Base-by-base conservation (phyloP, 1,284 basidiomycete genomes). In the Cryptococcus maquisensis region DNA sequence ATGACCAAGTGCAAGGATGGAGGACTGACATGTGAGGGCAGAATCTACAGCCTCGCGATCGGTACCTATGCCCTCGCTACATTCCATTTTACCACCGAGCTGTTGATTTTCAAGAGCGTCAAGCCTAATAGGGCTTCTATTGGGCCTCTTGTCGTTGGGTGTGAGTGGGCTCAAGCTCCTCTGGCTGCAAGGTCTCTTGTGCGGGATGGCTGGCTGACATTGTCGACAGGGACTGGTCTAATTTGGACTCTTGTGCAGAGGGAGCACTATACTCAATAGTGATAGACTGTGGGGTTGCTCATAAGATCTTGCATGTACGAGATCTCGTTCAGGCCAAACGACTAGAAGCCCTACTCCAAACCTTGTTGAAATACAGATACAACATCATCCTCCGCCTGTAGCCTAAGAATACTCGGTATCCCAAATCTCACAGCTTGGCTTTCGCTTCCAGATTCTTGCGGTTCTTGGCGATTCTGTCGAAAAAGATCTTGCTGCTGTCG, bases 1-100 rank as follows among this genome's bases (percentile, higher is more conserved):
- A 44, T 16, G 20, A 44, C 20, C 41, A 18, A 23, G 16, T 44
- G 43, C 24, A 44, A 44, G 43, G 28, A 32, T 10, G 28, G 2
- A 10, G 28, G 7, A 32, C 28, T 32, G 9, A 20, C 42, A 12
- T 49, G 20, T 36, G 10, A n/a, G n/a, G 32, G 4, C 64, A 95
- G 92, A n/a, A 76, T 91, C 23, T 98, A 97, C 77, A 86, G 95
- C 72, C 85, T 98, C 74, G 83, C 90, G 16, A 78, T 95, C 59
- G 81, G 87, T 70, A 87, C 89, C 36, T 98, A 94, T 77, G 82
- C 90, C 57, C 84, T 97, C 64, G 94, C 92, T 0, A 87, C 94
- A 61, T 83, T 80, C 12, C 95, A 98, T 79, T 97, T 96, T 71
- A 80, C 81, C 35, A 86, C 88, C 24, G 95, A 98, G 77, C 74